phyloP scores from a whole-genome alignment of 1,284 basidiomycete species.

The Ustilago tritici region DNA sequence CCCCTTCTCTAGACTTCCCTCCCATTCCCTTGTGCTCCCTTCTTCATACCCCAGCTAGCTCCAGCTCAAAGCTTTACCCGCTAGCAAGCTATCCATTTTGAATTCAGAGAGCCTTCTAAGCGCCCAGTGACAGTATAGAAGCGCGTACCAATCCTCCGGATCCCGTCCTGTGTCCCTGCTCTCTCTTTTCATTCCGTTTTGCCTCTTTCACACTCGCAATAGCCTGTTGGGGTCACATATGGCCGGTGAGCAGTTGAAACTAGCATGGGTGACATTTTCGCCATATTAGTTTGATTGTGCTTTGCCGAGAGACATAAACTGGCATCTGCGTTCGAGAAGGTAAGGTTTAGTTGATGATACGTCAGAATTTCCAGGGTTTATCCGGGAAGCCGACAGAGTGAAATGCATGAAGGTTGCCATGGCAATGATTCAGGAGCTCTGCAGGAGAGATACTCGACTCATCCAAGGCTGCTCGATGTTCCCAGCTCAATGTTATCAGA shows the following conservation, averaged over 20 bases:
- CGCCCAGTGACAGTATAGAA: not conserved
- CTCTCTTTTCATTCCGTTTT: not conserved
- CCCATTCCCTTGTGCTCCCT: not conserved
- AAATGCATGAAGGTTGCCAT: too few relatives aligned
- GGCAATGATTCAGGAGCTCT: too few relatives aligned
- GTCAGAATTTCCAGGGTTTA: too few relatives aligned
- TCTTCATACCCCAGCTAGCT: too few relatives aligned
- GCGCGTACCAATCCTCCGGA: slow-evolving; percentile 18
- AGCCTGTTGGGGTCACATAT: not conserved
- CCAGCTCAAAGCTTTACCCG: not conserved
- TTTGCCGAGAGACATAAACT: slow-evolving; percentile 38
- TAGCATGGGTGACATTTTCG: not conserved
- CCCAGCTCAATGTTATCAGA: too few relatives aligned
- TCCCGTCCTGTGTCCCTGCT: not conserved
- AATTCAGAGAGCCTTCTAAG: not conserved
- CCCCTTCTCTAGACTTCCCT: not conserved
- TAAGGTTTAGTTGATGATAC: slow-evolving; percentile 12
- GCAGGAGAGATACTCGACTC: too few relatives aligned
- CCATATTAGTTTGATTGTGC: slow-evolving; percentile 14
- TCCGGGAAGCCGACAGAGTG: too few relatives aligned
- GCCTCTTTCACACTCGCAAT: not conserved
- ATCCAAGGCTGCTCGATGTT: too few relatives aligned
- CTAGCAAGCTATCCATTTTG: not conserved
- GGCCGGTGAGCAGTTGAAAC: not conserved
- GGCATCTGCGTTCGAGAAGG: slow-evolving; percentile 27